Percentiles rank a stretch among this genome's conserved stretches.
Conservation (phyloP, 177 flowering plant species). For the Vitis hybrid region DNA sequence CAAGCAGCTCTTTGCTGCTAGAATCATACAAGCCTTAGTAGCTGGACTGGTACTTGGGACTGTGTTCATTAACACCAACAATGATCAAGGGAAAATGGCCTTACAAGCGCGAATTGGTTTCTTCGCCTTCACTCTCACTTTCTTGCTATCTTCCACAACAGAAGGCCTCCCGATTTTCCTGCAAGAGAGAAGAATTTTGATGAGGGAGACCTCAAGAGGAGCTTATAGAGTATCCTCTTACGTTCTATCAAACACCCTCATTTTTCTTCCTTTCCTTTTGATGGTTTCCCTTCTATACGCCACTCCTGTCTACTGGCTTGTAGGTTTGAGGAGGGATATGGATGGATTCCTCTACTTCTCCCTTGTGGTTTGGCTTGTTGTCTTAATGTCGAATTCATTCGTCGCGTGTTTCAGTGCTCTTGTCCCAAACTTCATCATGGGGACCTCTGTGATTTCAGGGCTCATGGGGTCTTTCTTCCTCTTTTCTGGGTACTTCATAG, state of each 20-base stretch:
- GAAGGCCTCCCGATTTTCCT: slow-evolving; percentile 85
- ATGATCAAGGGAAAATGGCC: slow-evolving; percentile 25
- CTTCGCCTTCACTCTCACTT: slow-evolving; percentile 84
- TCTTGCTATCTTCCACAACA: slow-evolving; percentile 61
- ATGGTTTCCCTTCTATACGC: slow-evolving; percentile 63
- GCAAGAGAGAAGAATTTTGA: slow-evolving; percentile 68
- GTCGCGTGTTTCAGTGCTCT: slow-evolving; percentile 85
- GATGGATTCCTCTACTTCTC: slow-evolving; percentile 69
- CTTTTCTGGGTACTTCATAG: slow-evolving; percentile 82
- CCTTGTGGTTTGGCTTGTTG: slow-evolving; percentile 77
- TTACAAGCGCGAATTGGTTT: slow-evolving; percentile 71
- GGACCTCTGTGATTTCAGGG: slow-evolving; percentile 73
- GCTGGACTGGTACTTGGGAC: slow-evolving; percentile 72
- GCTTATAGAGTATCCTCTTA: slow-evolving; percentile 80
- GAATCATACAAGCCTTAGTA: slow-evolving; percentile 63
- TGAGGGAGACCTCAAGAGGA: slow-evolving; percentile 78
- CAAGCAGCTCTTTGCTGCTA: slow-evolving; percentile 71
- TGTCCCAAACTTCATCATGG: slow-evolving; percentile 89
- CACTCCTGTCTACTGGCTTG: slow-evolving; percentile 76
- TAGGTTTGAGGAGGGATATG: slow-evolving; percentile 53
- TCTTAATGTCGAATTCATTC: slow-evolving; percentile 72
- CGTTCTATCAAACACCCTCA: slow-evolving; percentile 66
- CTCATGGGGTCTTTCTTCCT: slow-evolving; percentile 85
- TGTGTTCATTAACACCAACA: slow-evolving; percentile 54
- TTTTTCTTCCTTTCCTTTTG: slow-evolving; percentile 75